These are phyloP conservation scores for Nasturtium officinale DNA, from an alignment of 345 rosid species.

Conservation along the genomic window DNA sequence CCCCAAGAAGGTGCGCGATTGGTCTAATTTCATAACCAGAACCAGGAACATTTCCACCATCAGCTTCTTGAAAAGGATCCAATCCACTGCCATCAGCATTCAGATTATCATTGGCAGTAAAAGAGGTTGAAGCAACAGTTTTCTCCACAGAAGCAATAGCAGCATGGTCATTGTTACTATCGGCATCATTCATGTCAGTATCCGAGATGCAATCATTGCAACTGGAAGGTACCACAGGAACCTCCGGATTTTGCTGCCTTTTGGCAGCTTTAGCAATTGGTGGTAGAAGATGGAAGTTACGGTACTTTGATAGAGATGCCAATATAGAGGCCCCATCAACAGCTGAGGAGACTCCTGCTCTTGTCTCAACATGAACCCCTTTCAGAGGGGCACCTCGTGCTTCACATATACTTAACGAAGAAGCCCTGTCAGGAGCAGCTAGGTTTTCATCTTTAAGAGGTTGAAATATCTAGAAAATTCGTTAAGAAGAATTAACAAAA, in stretches of 20 bases:
- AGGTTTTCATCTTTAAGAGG: slow-evolving; percentile 66
- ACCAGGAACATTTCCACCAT: slow-evolving; percentile 55
- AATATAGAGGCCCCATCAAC: slow-evolving; percentile 88
- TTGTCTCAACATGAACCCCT: slow-evolving; percentile 75
- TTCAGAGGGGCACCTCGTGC: slow-evolving; percentile 66
- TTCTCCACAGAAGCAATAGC: slow-evolving; percentile 64
- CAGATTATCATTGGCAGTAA: slow-evolving; percentile 54
- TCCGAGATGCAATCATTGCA: slow-evolving; percentile 60
- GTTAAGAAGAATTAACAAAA: slow-evolving; percentile 53
- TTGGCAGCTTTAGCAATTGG: slow-evolving; percentile 60
- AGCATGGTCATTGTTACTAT: slow-evolving; percentile 54
- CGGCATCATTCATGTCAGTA: slow-evolving; percentile 68
- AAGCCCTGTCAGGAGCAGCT: slow-evolving; percentile 61
- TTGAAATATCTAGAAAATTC: slow-evolving; percentile 70
- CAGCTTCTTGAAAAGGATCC: slow-evolving; percentile 60
- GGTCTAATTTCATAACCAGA: slow-evolving; percentile 68
- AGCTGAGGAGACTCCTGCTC: slow-evolving; percentile 84
- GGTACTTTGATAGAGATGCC: slow-evolving; percentile 76
- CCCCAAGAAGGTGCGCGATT: slow-evolving; percentile 62
- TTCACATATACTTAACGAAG: slow-evolving; percentile 76
- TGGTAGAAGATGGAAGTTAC: slow-evolving; percentile 59
- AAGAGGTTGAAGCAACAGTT: slow-evolving; percentile 53
- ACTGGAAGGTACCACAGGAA: slow-evolving; percentile 57
- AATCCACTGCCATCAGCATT: slow-evolving; percentile 54
- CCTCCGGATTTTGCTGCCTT: slow-evolving; percentile 60